A percentile compares a stretch with the other conserved stretches of the same genome.
These are phyloP conservation scores for Coemansia guatemalensis DNA, from an alignment of 192 early-diverging fungal species.

Conservation along the genomic window DNA sequence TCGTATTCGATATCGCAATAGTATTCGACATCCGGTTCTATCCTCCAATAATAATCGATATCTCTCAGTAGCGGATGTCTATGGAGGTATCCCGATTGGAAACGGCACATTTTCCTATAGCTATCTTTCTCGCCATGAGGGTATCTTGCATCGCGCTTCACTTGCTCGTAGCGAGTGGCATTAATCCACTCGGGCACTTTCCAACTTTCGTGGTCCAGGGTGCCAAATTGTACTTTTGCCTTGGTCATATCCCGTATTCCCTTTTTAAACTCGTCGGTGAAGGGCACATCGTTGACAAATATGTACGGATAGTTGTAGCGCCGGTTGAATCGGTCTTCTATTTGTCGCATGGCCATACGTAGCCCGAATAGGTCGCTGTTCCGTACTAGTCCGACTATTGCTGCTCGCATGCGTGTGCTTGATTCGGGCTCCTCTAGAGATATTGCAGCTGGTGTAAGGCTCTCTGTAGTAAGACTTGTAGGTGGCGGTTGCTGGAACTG, in stretches of 20 bases:
- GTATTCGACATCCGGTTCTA: conserved; percentile 78
- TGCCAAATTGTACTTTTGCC: no score
- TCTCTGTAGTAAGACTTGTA: no score
- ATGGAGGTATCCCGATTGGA: no score
- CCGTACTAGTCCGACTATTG: no score
- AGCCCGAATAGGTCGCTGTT: conserved; percentile 62
- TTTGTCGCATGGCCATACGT: conserved; percentile 51
- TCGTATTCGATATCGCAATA: conserved; percentile 74
- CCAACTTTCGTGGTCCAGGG: neutral
- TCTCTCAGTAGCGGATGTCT: conserved; percentile 65
- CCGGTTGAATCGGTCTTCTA: conserved; percentile 67
- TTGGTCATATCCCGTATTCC: conserved; percentile 20
- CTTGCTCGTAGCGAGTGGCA: conserved; percentile 48
- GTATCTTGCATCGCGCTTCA: no score
- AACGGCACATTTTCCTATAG: no score
- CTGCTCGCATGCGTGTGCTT: no score
- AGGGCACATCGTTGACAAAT: conserved; percentile 72
- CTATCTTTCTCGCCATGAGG: no score
- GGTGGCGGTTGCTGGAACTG: no score
- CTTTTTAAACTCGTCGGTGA: conserved; percentile 62
- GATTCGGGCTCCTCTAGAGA: no score
- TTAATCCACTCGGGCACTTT: conserved; percentile 60
- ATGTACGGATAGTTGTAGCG: conserved; percentile 76
- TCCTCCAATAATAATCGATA: conserved; percentile 83
- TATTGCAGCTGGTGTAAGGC: no score